Evolutionary conservation across 2,329 filamentous ascomycete genomes (phyloP).

Genomic region (Paecilomyces sp.): DNA sequence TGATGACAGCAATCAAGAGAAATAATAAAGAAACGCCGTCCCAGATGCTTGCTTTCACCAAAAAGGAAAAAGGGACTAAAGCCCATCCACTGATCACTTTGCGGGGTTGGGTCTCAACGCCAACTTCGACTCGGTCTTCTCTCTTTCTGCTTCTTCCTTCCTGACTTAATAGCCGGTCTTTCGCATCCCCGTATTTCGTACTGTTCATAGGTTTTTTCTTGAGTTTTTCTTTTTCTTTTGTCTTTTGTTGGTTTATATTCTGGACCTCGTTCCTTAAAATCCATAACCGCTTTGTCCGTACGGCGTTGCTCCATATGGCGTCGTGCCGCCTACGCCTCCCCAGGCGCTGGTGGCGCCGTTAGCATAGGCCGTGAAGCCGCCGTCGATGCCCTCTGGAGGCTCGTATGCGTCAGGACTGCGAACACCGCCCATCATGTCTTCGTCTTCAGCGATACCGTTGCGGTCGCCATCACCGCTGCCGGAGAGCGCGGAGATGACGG

Average conservation of each 20-base stretch:
- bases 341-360: slow-evolving; percentile 55
- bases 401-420: slow-evolving; percentile 44
- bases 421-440: slow-evolving; percentile 43
- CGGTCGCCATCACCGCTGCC: slow-evolving; percentile 47
- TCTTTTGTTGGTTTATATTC: neutral
- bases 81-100: too few relatives aligned
- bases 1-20: neutral
- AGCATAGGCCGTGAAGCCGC: slow-evolving; percentile 33
- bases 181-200: too few relatives aligned
- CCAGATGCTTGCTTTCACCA: neutral
- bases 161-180: neutral
- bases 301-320: slow-evolving; percentile 54
- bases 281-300: slow-evolving; percentile 46
- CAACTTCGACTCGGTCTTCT: neutral
- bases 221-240: neutral
- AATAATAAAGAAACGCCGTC: neutral
- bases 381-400: slow-evolving; percentile 37
- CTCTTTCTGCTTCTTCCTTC: neutral
- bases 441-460: slow-evolving; percentile 40
- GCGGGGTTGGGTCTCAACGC: neutral
- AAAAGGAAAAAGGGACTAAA: too few relatives aligned
- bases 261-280: slow-evolving; percentile 8
- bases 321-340: slow-evolving; percentile 51
- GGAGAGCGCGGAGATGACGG: slow-evolving; percentile 60
- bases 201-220: too few relatives aligned